phyloP scores from a whole-genome alignment of 108 stramenopile species.

The Nitzschia sp. region DNA sequence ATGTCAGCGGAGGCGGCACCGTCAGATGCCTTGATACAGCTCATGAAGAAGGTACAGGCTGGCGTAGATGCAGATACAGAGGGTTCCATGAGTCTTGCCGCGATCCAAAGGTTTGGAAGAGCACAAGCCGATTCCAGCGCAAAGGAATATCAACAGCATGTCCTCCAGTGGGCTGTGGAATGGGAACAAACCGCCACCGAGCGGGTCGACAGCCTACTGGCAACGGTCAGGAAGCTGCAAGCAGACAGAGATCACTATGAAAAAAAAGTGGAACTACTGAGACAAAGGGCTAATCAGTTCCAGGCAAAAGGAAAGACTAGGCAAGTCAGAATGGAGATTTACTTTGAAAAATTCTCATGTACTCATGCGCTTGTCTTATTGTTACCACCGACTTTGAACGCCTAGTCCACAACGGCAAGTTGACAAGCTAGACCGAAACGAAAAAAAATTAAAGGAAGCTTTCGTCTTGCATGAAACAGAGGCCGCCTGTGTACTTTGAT shows the following conservation, averaged over 20 bases:
- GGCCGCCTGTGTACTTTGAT: conserved; percentile 32
- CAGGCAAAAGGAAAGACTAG: conserved; percentile 29
- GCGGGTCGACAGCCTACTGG: conserved; percentile 20
- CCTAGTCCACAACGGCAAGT: conserved; percentile 1
- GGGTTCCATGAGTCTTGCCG: not conserved
- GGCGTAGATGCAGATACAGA: not conserved
- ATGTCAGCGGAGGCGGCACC: not conserved
- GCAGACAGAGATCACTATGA: conserved; percentile 33
- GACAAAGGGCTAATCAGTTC: conserved; percentile 21
- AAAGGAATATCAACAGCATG: conserved; percentile 19
- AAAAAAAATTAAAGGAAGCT: conserved; percentile 35
- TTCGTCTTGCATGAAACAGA: conserved; percentile 24
- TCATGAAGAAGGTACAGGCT: not conserved
- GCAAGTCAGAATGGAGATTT: no score
- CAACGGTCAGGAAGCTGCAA: conserved; percentile 15
- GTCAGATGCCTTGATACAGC: not conserved
- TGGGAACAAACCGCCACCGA: conserved; percentile 32
- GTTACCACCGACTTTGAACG: no score
- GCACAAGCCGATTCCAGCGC: conserved; percentile 15
- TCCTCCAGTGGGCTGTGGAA: conserved; percentile 23
- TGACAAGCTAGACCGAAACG: conserved; percentile 37
- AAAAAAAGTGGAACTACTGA: conserved; percentile 33
- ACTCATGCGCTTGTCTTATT: no score
- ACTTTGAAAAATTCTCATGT: no score
- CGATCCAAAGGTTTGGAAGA: conserved; percentile 9